phyloP scores from a whole-genome alignment of 371 early-diverging fungal genomes.

The Neoconidiobolus thromboides region DNA sequence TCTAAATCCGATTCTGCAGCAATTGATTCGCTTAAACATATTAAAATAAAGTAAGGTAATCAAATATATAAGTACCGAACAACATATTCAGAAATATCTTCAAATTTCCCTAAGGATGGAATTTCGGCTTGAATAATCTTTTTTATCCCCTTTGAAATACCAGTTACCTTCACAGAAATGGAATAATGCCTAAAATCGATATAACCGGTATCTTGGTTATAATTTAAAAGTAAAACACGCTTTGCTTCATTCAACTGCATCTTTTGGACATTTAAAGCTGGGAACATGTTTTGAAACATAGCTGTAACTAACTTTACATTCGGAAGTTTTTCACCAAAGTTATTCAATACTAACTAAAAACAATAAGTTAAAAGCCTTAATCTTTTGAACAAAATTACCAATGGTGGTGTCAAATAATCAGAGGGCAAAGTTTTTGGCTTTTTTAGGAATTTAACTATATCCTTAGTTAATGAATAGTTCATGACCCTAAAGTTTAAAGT shows the following conservation, averaged over 20 bases:
- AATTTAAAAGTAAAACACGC: slow-evolving; percentile 80
- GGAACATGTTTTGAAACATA: slow-evolving; percentile 91
- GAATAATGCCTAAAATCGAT: slow-evolving; percentile 86
- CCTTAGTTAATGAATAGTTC: slow-evolving; percentile 65
- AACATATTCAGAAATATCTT: slow-evolving; percentile 85
- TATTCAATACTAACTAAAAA: slow-evolving; percentile 63
- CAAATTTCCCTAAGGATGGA: slow-evolving; percentile 55
- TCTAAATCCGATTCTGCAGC: slow-evolving; percentile 86
- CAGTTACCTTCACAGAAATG: slow-evolving; percentile 68
- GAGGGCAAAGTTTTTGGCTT: slow-evolving; percentile 59
- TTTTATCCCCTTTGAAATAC: slow-evolving; percentile 79
- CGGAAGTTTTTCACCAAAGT: slow-evolving; percentile 53
- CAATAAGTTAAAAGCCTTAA: not conserved
- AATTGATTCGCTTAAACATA: slow-evolving; percentile 35
- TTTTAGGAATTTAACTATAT: slow-evolving; percentile 56
- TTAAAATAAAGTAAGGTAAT: not conserved
- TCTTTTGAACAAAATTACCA: slow-evolving; percentile 17
- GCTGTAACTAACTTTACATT: slow-evolving; percentile 79
- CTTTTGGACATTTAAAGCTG: slow-evolving; percentile 82
- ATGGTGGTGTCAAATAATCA: slow-evolving; percentile 60
- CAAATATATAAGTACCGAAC: slow-evolving; percentile 20
- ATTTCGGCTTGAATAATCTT: slow-evolving; percentile 46
- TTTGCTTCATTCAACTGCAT: slow-evolving; percentile 75
- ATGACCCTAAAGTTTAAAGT: slow-evolving; percentile 77
- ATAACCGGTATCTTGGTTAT: slow-evolving; percentile 57